Conservation (phyloP, 2,329 filamentous ascomycete genomes). For the Neoascochyta sp. region DNA sequence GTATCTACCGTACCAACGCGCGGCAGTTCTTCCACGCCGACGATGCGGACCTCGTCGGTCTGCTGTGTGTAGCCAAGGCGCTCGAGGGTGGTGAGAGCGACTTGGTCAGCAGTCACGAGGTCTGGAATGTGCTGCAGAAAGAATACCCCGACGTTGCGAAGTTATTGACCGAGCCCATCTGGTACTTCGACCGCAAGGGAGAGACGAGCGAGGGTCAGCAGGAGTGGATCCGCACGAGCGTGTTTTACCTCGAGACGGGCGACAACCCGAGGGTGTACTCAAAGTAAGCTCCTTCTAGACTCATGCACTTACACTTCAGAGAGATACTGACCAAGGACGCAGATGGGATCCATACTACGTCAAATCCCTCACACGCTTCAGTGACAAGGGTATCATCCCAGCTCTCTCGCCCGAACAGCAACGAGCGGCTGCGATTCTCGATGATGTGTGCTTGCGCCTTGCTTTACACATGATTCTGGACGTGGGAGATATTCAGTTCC, state of each 20-base stretch:
- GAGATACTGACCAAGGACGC: constrained; percentile 8
- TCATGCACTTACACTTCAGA: too few species aligned
- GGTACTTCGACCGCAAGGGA: constrained; percentile 92
- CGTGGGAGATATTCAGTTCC: constrained; percentile 83
- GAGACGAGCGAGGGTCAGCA: constrained; percentile 72
- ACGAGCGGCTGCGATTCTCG: constrained; percentile 65
- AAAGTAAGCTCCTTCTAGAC: constrained; percentile 53
- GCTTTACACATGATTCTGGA: constrained; percentile 82
- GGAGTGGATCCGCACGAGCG: constrained; percentile 66
- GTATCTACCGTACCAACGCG: constrained; percentile 86
- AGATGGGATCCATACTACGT: constrained; percentile 86
- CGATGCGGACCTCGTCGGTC: constrained; percentile 75
- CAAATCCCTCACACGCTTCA: constrained; percentile 70
- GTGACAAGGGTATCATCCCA: constrained; percentile 68
- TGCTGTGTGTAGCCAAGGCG: constrained; percentile 75
- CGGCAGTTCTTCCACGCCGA: constrained; percentile 84
- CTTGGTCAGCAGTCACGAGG: constrained; percentile 71
- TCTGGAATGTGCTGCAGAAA: constrained; percentile 74
- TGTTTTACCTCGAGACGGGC: constrained; percentile 73
- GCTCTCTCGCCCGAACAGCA: constrained; percentile 65
- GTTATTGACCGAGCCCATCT: constrained; percentile 70
- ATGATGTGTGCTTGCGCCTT: constrained; percentile 69
- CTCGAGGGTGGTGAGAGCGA: constrained; percentile 81
- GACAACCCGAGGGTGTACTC: constrained; percentile 66
- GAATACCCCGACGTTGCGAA: constrained; percentile 76